Evolutionary conservation across 2,329 filamentous ascomycete genomes (phyloP).

Genomic region (Berkeleyomyces basicola): DNA sequence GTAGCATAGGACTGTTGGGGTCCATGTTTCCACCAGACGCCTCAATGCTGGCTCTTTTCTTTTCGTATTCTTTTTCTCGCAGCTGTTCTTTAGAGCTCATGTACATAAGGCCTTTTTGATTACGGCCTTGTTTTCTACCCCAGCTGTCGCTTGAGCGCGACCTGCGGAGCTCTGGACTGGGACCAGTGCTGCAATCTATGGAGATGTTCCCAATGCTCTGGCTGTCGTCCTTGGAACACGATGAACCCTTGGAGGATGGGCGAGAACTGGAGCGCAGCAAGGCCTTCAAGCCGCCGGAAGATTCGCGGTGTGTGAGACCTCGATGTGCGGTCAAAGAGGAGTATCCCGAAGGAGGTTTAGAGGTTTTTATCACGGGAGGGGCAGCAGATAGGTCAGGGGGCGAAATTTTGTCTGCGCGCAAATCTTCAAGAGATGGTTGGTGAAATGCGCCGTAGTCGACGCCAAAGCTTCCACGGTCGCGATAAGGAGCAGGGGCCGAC

Average conservation of each 20-base stretch:
- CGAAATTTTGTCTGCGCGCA: conserved; percentile 23
- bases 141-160: conserved; percentile 45
- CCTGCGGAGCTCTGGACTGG: conserved; percentile 32
- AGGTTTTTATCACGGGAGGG: conserved; percentile 62
- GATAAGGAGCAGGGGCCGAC: not conserved
- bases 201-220: conserved; percentile 49
- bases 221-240: conserved; percentile 37
- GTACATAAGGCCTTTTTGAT: conserved; percentile 47
- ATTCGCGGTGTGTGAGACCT: conserved; percentile 34
- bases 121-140: conserved; percentile 38
- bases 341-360: conserved; percentile 63
- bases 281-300: conserved; percentile 36
- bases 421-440: conserved; percentile 33
- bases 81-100: conserved; percentile 57
- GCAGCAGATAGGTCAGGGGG: conserved; percentile 44
- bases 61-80: conserved; percentile 44
- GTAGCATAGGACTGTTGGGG: conserved; percentile 22
- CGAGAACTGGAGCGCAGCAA: conserved; percentile 42
- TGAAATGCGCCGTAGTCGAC: conserved; percentile 56
- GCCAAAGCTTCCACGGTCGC: conserved; percentile 40
- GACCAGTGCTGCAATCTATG: conserved; percentile 38
- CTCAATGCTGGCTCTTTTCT: conserved; percentile 35
- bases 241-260: conserved; percentile 42
- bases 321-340: conserved; percentile 52
- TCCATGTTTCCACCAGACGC: conserved; percentile 24